These are phyloP conservation scores for Exidia glandulosa DNA, from an alignment of 768 basidiomycete species.

Conservation along the genomic window DNA sequence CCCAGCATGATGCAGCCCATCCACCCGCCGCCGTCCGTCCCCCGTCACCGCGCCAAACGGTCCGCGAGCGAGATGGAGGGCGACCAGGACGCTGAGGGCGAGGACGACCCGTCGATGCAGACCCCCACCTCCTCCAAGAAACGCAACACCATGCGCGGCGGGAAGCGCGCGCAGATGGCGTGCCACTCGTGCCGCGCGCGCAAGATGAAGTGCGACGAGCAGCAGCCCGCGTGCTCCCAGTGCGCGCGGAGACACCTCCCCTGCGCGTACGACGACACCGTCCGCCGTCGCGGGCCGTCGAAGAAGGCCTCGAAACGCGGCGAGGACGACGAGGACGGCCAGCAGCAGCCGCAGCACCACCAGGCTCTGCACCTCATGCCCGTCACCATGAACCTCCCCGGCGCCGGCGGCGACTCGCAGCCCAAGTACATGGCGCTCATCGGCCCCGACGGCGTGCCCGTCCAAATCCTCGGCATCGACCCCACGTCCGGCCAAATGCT, in stretches of 20 bases:
- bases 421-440: background rate
- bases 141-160: background rate
- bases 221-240: background rate
- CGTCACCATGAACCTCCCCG: background rate
- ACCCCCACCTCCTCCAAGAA: background rate
- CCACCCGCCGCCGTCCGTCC: background rate
- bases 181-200: background rate
- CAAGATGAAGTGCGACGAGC: conserved; percentile 5
- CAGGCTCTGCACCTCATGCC: background rate
- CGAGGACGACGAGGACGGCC: background rate
- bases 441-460: background rate
- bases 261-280: background rate
- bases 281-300: background rate
- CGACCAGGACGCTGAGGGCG: background rate
- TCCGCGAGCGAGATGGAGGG: background rate
- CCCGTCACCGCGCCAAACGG: background rate
- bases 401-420: background rate
- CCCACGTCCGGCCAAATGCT: too few species aligned
- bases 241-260: background rate
- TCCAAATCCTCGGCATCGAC: background rate
- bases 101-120: background rate
- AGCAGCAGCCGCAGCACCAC: background rate
- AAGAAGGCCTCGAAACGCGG: background rate
- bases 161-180: background rate
- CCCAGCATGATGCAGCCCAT: background rate